These are phyloP conservation scores for Ceratobasidium sp. DNA, from an alignment of 1,284 basidiomycete species.

Conservation along the genomic window DNA sequence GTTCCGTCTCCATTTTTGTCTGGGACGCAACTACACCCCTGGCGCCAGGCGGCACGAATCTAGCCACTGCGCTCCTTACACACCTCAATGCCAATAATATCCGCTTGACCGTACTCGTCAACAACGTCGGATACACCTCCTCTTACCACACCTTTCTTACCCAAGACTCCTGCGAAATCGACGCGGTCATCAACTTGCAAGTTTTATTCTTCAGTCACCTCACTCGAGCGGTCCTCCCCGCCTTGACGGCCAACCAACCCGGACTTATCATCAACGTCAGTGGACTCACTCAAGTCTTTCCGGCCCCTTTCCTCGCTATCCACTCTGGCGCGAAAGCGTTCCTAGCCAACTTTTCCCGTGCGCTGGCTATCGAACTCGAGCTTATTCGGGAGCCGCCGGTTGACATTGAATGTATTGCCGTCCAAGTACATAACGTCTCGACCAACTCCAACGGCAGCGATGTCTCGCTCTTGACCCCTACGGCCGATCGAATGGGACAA, in stretches of 20 bases:
- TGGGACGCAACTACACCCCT: slow-evolving; percentile 13
- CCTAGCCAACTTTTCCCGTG: slow-evolving; percentile 6
- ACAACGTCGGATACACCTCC: slow-evolving; percentile 31
- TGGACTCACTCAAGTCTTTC: background rate
- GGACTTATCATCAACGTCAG: slow-evolving; percentile 35
- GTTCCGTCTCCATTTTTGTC: slow-evolving; percentile 4
- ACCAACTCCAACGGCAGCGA: slow-evolving; percentile 22
- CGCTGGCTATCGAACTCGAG: slow-evolving; percentile 13
- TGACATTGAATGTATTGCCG: background rate
- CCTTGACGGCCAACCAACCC: background rate
- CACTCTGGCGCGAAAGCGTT: slow-evolving; percentile 26
- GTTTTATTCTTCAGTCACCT: slow-evolving; percentile 23
- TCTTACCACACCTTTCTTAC: slow-evolving; percentile 3
- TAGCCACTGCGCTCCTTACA: background rate
- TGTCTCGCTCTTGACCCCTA: slow-evolving; percentile 6
- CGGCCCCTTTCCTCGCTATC: slow-evolving; percentile 6
- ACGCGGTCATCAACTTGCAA: slow-evolving; percentile 1
- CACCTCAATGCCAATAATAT: background rate
- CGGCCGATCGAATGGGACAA: slow-evolving; percentile 6
- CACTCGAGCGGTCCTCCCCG: slow-evolving; percentile 29
- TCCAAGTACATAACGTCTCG: slow-evolving; percentile 16
- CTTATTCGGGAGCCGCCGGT: background rate
- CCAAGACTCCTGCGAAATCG: slow-evolving; percentile 21
- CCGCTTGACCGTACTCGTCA: slow-evolving; percentile 32
- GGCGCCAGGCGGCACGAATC: background rate